Evolutionary conservation across 2,329 filamentous ascomycete genomes (phyloP).

Genomic region (Botryosphaeria dothidea): DNA sequence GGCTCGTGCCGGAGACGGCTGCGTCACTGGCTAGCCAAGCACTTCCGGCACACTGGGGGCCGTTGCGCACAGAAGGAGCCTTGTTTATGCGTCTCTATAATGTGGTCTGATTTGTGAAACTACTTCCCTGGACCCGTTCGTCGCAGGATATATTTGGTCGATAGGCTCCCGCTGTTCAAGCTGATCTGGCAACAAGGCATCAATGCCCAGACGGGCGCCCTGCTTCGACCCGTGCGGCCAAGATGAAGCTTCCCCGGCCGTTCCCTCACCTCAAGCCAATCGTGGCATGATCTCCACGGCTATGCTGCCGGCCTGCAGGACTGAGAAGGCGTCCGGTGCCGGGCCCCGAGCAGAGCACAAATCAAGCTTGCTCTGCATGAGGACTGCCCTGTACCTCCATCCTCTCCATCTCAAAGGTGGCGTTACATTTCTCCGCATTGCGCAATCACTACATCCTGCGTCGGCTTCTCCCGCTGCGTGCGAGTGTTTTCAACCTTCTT

Average conservation of each 20-base stretch:
- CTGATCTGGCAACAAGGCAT: neutral
- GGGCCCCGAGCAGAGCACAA: neutral
- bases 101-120: constrained; percentile 3
- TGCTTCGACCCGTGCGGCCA: neutral
- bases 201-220: neutral
- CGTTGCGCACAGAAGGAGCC: neutral
- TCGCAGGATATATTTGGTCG: neutral
- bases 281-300: constrained; percentile 1
- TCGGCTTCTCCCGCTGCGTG: constrained; percentile 77
- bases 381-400: neutral
- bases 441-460: constrained; percentile 77
- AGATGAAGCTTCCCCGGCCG: neutral
- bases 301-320: constrained; percentile 5
- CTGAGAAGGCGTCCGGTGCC: constrained; percentile 4
- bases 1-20: constrained; percentile 7
- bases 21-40: neutral
- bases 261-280: neutral
- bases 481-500: constrained; percentile 90
- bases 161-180: neutral
- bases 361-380: neutral
- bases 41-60: no score
- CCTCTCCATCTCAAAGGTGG: neutral
- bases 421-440: constrained; percentile 90
- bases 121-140: neutral
- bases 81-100: neutral